Base-by-base conservation (phyloP, 495 filamentous ascomycete species). In the Venustampulla echinocandica region DNA sequence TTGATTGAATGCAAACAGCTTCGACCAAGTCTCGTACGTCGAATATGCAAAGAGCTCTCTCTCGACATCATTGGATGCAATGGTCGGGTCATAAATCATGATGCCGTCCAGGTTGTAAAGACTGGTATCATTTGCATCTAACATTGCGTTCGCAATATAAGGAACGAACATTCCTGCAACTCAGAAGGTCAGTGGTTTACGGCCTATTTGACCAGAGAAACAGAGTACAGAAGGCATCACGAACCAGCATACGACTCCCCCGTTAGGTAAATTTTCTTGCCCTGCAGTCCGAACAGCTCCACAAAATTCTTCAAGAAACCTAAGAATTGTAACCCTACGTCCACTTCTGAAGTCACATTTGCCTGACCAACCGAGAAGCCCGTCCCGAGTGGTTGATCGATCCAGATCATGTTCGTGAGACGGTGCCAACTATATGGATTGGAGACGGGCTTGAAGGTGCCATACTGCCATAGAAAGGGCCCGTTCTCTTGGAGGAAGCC, bases 121-220 rank as follows among this genome's bases (percentile, higher is more conserved):
- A 1, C 56, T 68, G 1, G 61, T 76, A 56, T 92, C 73, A 13
- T 87, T 75, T 25, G 67, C 68, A 42, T 85, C 74, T 50, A 90
- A 66, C 69, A 92, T 82, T 5, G 75, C 80, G 44, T 73, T 69
- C 0, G 84, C 80, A 40, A 93, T 81, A 54, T 90, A 93, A 0
- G 87, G 84, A 22, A 88, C 79, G 53, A 90, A 93, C 48, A 70
- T 69, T 1, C 87, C 87, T n/a, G n/a, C n/a, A n/a, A n/a, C n/a
- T n/a, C n/a, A n/a, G n/a, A n/a, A n/a, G n/a, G n/a, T n/a, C n/a
- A n/a, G n/a, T n/a, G n/a, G n/a, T n/a, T n/a, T n/a, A n/a, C n/a
- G n/a, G n/a, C n/a, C n/a, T n/a, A n/a, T n/a, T n/a, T n/a, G n/a
- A n/a, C n/a, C n/a, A n/a, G n/a, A n/a, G n/a, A n/a, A n/a, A n/a